A percentile compares a stretch with the other conserved stretches of the same genome.
Conservation (phyloP, 495 filamentous ascomycete species). For the Podospora tetraspora region DNA sequence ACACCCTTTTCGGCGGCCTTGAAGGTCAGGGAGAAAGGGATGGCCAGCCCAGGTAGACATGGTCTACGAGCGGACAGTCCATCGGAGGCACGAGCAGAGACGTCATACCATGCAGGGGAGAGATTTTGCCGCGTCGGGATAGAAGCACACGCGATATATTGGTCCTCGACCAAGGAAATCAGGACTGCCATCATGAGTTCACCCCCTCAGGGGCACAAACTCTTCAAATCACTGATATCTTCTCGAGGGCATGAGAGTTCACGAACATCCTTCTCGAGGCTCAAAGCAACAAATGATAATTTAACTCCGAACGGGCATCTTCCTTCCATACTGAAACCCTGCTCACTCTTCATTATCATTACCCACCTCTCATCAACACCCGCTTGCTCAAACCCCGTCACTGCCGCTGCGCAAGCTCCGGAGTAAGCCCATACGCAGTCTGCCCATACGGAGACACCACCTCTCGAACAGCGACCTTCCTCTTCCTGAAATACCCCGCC, state of each 20-base stretch:
- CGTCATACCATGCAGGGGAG: not conserved
- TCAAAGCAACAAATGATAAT: too few species aligned
- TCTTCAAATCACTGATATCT: too few species aligned
- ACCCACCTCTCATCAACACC: not conserved
- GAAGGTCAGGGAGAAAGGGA: not conserved
- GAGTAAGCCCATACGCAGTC: not conserved
- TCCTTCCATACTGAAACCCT: too few species aligned
- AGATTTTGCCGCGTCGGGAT: too few species aligned
- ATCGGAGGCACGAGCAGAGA: too few species aligned
- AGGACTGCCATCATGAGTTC: too few species aligned
- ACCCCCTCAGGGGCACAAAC: too few species aligned
- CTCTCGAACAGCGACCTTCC: too few species aligned
- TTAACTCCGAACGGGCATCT: too few species aligned
- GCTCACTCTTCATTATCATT: not conserved
- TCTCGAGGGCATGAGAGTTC: too few species aligned
- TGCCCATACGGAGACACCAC: not conserved
- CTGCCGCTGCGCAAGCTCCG: not conserved
- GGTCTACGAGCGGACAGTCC: not conserved
- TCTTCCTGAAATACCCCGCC: not conserved
- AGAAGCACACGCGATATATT: too few species aligned
- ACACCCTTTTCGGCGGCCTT: slow-evolving; percentile 53
- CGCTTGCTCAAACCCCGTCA: not conserved
- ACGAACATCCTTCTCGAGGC: not conserved
- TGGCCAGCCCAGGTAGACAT: not conserved
- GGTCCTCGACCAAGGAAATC: too few species aligned